A percentile compares a stretch with the other conserved stretches of the same genome.
These are phyloP conservation scores for Cryphonectria parasitica DNA, from an alignment of 2,329 filamentous ascomycete genomes.

Conservation along the genomic window DNA sequence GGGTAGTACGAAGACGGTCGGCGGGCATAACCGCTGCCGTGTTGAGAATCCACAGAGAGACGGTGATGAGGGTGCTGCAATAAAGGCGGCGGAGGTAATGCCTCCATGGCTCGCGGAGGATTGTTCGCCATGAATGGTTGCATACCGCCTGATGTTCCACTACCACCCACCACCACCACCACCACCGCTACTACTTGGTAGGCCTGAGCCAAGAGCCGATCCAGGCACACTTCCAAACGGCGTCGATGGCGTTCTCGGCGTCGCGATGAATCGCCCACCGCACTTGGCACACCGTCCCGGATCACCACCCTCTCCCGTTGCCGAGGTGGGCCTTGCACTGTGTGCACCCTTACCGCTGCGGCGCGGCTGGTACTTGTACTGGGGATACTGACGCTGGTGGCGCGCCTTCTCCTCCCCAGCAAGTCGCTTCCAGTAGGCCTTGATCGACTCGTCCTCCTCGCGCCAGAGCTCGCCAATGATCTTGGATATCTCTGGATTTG, in stretches of 20 bases:
- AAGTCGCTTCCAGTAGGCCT: slow-evolving; percentile 84
- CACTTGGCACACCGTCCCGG: slow-evolving; percentile 71
- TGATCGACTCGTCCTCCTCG: slow-evolving; percentile 71
- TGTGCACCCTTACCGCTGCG: slow-evolving; percentile 52
- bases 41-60: slow-evolving; percentile 29
- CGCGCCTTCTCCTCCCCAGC: slow-evolving; percentile 92
- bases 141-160: slow-evolving; percentile 21
- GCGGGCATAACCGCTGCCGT: slow-evolving; percentile 38
- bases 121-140: slow-evolving; percentile 34
- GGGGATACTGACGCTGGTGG: slow-evolving; percentile 87
- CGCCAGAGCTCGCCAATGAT: slow-evolving; percentile 96
- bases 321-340: slow-evolving; percentile 37
- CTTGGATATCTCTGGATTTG: slow-evolving; percentile 96
- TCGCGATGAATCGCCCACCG: slow-evolving; percentile 68
- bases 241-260: slow-evolving; percentile 62
- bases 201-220: slow-evolving; percentile 30
- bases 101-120: slow-evolving; percentile 36
- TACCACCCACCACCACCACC: too few relatives aligned
- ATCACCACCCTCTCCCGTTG: slow-evolving; percentile 46
- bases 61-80: slow-evolving; percentile 37
- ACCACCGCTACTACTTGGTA: slow-evolving; percentile 32
- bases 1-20: slow-evolving; percentile 21
- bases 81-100: slow-evolving; percentile 29
- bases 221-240: slow-evolving; percentile 39
- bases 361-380: slow-evolving; percentile 91